These are phyloP conservation scores for Fusarium ramigenum DNA, from an alignment of 2,329 filamentous ascomycete genomes.

Conservation along the genomic window DNA sequence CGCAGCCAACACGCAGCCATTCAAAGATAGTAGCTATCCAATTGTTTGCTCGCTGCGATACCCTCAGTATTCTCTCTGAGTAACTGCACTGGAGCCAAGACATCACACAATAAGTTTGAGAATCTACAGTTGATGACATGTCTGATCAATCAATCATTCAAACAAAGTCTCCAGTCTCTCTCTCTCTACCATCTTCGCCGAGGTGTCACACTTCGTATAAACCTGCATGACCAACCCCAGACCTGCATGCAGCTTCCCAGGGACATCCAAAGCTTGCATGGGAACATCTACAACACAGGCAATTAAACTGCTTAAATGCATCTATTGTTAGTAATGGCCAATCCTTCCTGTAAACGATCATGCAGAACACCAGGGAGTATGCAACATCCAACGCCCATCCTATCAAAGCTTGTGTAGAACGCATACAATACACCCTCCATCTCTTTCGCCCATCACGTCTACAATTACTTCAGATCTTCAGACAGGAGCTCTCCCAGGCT, in stretches of 20 bases:
- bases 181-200: not conserved
- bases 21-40: not conserved
- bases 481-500: slow-evolving; percentile 15
- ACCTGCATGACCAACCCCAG: not conserved
- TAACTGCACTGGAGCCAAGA: not conserved
- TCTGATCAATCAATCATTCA: not conserved
- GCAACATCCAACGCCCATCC: slow-evolving; percentile 29
- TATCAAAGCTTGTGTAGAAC: not conserved
- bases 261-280: not conserved
- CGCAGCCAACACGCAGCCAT: not conserved
- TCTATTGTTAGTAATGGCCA: not conserved
- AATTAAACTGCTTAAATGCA: not conserved
- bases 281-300: not conserved
- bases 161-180: not conserved
- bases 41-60: not conserved
- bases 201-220: not conserved
- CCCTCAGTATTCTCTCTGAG: not conserved
- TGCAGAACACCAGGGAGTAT: slow-evolving; percentile 24
- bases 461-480: slow-evolving; percentile 46
- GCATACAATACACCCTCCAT: slow-evolving; percentile 13
- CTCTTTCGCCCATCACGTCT: not conserved
- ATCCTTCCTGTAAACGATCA: not conserved
- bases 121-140: not conserved
- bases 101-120: not conserved
- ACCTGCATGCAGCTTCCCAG: slow-evolving; percentile 4